A percentile compares a stretch with the other conserved stretches of the same genome.
These are phyloP conservation scores for Flagelloscypha sp. DNA, from an alignment of 768 basidiomycete genomes.

Conservation along the genomic window DNA sequence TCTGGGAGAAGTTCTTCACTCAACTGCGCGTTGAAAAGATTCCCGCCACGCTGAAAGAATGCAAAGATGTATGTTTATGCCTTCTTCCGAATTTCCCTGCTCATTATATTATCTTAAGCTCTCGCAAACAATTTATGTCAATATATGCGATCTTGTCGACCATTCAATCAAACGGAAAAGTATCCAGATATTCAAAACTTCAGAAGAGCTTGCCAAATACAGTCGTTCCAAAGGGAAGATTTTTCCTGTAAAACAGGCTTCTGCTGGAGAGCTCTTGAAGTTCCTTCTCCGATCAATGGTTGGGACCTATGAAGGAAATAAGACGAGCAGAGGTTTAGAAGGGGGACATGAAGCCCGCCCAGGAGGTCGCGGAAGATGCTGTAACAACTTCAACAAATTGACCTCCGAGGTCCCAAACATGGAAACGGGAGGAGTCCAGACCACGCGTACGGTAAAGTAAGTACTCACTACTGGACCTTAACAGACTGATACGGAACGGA, in stretches of 20 bases:
- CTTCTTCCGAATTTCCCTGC: too few relatives aligned
- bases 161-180: constrained; percentile 4
- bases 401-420: too few relatives aligned
- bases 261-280: constrained; percentile 24
- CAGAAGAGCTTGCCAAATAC: constrained; percentile 23
- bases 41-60: constrained; percentile 3
- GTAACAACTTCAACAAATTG: too few relatives aligned
- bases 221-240: constrained; percentile 16
- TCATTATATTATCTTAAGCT: constrained; percentile 14
- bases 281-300: too few relatives aligned
- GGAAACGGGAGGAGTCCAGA: too few relatives aligned
- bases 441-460: too few relatives aligned
- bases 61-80: constrained; percentile 5
- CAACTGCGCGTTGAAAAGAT: neutral
- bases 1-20: constrained; percentile 1
- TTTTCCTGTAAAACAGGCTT: constrained; percentile 23
- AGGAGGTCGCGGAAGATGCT: too few relatives aligned
- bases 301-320: too few relatives aligned
- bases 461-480: too few relatives aligned
- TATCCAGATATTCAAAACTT: constrained; percentile 16
- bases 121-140: constrained; percentile 26
- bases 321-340: too few relatives aligned
- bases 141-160: constrained; percentile 31
- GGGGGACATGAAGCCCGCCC: too few relatives aligned
- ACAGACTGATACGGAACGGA: too few relatives aligned